Conservation (phyloP, 2,329 filamentous ascomycete genomes). For the Madurella mycetomatis region DNA sequence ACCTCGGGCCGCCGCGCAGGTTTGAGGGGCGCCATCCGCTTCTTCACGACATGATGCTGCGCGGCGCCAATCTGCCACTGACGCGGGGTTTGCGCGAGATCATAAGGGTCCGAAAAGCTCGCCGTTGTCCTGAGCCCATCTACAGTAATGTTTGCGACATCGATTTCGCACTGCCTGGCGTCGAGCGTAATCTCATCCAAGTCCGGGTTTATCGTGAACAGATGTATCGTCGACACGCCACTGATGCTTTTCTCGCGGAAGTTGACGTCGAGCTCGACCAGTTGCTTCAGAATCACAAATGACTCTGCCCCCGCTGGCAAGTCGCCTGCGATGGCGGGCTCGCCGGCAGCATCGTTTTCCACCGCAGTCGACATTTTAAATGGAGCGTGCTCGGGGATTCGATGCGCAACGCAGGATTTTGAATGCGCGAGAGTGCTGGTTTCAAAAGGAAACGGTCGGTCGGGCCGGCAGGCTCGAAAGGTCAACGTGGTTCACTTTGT, state of each 20-base stretch:
- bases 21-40: constrained; percentile 56
- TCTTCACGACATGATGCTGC: constrained; percentile 70
- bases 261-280: constrained; percentile 84
- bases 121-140: constrained; percentile 42
- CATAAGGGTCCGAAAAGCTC: constrained; percentile 61
- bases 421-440: background rate
- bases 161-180: constrained; percentile 58
- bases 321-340: constrained; percentile 13
- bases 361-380: constrained; percentile 28
- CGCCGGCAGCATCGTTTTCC: constrained; percentile 17
- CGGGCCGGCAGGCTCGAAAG: constrained; percentile 13
- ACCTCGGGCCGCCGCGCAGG: constrained; percentile 50
- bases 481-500: constrained; percentile 9
- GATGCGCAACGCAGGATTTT: background rate
- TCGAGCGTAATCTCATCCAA: constrained; percentile 57
- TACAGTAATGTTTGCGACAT: constrained; percentile 50
- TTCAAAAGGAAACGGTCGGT: constrained; percentile 1
- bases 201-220: constrained; percentile 59
- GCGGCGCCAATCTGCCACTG: constrained; percentile 61
- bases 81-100: constrained; percentile 56
- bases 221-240: constrained; percentile 76
- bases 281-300: constrained; percentile 69
- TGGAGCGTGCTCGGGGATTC: background rate
- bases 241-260: constrained; percentile 70
- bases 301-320: constrained; percentile 27